Evolutionary conservation across 257 asterid species (phyloP), one percentile per base, ranked within the genome.

Genomic region (Solanum ahanhuiri): DNA sequence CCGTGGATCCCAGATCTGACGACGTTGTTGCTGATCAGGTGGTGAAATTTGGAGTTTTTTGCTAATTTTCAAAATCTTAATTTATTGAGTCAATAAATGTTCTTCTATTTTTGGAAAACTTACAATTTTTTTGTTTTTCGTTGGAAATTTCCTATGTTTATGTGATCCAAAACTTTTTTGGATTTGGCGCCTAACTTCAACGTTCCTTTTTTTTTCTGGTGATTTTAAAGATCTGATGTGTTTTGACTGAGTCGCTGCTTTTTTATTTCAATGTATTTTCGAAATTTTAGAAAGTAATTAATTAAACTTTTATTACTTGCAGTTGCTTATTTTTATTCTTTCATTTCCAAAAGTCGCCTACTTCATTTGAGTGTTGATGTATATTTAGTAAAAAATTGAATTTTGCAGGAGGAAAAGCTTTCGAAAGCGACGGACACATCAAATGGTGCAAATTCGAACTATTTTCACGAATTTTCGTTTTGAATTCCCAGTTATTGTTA

Each of bases 371-470:
- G 9, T 54, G 63, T 72, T 72, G 30, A 71, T 37, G 76, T 84
- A 86, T 86, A 6, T 60, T 60, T 60, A 22, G 67, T 60, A 60
- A 51, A 51, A 17, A 22, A 72, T 0, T 72, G 84, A 87, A 85
- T 90, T 87, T 89, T 91, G 93, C 95, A 91, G 98, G 98, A 84
- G 88, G 91, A 88, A 88, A 90, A 92, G 90, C 91, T 66, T 83
- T 84, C 70, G 98, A 95, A 91, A 93, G 93, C 79, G 94, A 94
- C 89, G 54, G 98, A 91, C 92, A 88, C 90, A 88, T 89, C 89
- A 88, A 92, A 91, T 85, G 98, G 98, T 96, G 85, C 84, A 81
- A 60, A 71, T 72, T 90, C 90, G 43, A 88, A 86, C 30, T 23
- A 81, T 89, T 83, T 90, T 89, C 28, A 77, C 64, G 73, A 64